phyloP scores from a whole-genome alignment of 345 rosid genomes.

The Carallia pectinifolia region DNA sequence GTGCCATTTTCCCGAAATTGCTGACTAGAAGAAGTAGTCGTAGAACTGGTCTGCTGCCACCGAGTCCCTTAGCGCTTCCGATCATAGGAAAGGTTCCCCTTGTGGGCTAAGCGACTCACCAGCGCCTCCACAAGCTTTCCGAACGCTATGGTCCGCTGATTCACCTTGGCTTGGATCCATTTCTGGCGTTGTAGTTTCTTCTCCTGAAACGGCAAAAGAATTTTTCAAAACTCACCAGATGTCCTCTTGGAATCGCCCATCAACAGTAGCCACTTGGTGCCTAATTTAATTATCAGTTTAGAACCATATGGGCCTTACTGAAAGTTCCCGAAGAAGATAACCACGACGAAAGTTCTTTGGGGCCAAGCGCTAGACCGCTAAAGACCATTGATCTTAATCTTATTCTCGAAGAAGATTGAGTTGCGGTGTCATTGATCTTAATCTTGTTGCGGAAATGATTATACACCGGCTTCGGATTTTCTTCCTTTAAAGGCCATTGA shows the following conservation, averaged over 20 bases:
- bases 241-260: constrained; percentile 5
- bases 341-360: constrained; percentile 3
- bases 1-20: background rate
- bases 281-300: constrained; percentile 9
- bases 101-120: constrained; percentile 10
- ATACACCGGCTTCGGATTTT: too few relatives aligned
- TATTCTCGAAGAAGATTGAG: too few relatives aligned
- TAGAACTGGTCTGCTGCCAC: background rate
- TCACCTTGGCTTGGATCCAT: constrained; percentile 4
- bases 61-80: background rate
- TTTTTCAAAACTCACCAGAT: constrained; percentile 9
- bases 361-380: background rate
- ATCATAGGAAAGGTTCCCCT: constrained; percentile 16
- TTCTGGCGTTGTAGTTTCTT: constrained; percentile 4
- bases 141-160: constrained; percentile 2
- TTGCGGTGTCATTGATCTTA: too few relatives aligned
- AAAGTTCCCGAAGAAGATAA: constrained; percentile 11
- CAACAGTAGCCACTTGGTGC: constrained; percentile 4
- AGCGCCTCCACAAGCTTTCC: constrained; percentile 8
- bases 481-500: background rate
- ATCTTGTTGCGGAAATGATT: too few relatives aligned
- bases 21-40: background rate
- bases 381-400: too few relatives aligned
- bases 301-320: constrained; percentile 13
- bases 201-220: constrained; percentile 12